Base-by-base conservation (phyloP, 2,329 filamentous ascomycete genomes). In the Xylariaceae sp. region DNA sequence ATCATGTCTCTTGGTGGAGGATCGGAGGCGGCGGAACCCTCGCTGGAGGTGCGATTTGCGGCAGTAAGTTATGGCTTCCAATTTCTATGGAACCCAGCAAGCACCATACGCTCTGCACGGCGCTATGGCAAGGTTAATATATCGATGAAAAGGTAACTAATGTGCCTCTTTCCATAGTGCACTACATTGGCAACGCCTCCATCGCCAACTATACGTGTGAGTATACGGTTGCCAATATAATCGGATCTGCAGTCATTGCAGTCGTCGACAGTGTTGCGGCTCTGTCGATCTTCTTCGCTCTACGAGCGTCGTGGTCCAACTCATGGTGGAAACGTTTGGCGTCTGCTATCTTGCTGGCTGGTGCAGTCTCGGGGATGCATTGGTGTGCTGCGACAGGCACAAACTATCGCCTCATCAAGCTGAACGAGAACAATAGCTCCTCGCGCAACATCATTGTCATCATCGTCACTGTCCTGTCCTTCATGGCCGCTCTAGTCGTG, bases 351-450 rank as follows among this genome's bases (percentile, higher is more conserved):
- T 68, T 90, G 15, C 75, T 95, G 38, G 86, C 87, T 9, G 75
- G 80, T 14, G 88, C 86, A 38, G 87, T 94, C 2, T 90, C 85
- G 10, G 88, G 87, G 1, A 94, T 95, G 89, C 89, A 95, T 69
- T 95, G 89, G 86, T 86, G 86, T 48, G 89, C 86, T 31, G 78
- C 85, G 3, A 76, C 81, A 11, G 87, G 87, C 14, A 94, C 88
- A 3, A 65, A 68, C 9, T 94, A 91, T 65, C 75, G 75, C 39
- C 67, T 89, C 45, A 67, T 77, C 55, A 64, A 74, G 40, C 65
- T 76, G 45, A 71, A 73, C 43, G 58, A 64, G 12, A 66, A 62
- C 39, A 70, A 70, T 42, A 65, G 73, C 42, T 66, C 80, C 27
- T 78, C 81, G 9, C 75, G 83, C 44, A 83, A 83, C 47, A 78